A percentile compares a stretch with the other conserved stretches of the same genome.
Conservation (phyloP, 148 eudicot species). For the Arbutus unedo region DNA sequence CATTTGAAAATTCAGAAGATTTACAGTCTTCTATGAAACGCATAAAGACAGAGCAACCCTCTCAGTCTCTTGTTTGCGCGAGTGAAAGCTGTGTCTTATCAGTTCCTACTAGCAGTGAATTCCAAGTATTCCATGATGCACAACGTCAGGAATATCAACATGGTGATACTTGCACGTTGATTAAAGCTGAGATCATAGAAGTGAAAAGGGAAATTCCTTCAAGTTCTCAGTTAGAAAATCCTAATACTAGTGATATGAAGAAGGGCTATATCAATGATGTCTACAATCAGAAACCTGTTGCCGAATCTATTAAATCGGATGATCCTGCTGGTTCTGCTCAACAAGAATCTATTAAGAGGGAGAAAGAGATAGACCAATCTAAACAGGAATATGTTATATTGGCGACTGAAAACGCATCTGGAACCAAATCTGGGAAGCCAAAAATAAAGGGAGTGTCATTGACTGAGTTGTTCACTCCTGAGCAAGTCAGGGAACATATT, state of each 20-base stretch:
- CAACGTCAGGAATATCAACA: conserved; percentile 35
- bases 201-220: conserved; percentile 43
- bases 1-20: conserved; percentile 47
- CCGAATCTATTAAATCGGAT: conserved; percentile 29
- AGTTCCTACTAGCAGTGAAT: conserved; percentile 25
- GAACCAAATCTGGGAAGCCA: conserved; percentile 85
- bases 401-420: conserved; percentile 48
- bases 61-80: conserved; percentile 35
- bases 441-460: conserved; percentile 87
- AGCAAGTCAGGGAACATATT: conserved; percentile 87
- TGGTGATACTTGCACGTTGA: conserved; percentile 29
- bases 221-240: conserved; percentile 28
- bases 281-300: conserved; percentile 37
- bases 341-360: conserved; percentile 43
- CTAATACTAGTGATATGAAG: conserved; percentile 32
- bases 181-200: conserved; percentile 51
- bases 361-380: conserved; percentile 43
- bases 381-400: conserved; percentile 42
- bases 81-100: conserved; percentile 33
- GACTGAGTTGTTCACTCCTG: conserved; percentile 92
- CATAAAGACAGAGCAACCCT: conserved; percentile 57
- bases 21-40: conserved; percentile 60
- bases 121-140: conserved; percentile 28
- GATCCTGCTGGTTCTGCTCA: conserved; percentile 30
- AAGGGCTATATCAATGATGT: conserved; percentile 33